phyloP scores from a whole-genome alignment of 2,329 filamentous ascomycete species.

The Aspergillus hortae region DNA sequence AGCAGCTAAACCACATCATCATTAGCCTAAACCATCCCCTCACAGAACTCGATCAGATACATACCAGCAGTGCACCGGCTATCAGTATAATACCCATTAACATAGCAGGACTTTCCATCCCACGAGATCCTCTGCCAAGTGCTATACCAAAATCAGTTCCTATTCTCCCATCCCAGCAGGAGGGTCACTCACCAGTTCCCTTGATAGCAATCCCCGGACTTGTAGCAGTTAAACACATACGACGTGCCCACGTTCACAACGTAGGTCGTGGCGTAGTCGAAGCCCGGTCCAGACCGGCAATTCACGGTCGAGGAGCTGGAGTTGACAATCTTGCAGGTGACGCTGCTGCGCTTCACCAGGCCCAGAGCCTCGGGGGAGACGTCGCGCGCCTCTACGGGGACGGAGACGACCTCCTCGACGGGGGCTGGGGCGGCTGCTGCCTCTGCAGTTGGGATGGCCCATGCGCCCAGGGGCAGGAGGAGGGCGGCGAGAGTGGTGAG shows the following conservation, averaged over 20 bases:
- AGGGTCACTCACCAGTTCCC: background rate
- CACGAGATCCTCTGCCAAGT: constrained; percentile 5
- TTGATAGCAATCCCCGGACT: background rate
- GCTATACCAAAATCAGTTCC: background rate
- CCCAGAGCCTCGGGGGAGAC: constrained; percentile 1
- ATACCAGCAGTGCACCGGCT: constrained; percentile 5
- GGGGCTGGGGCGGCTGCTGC: background rate
- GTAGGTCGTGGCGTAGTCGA: background rate
- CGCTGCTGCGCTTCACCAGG: constrained; percentile 1
- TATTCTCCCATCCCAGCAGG: background rate
- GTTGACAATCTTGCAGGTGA: constrained; percentile 5
- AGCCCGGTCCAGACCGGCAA: constrained; percentile 5
- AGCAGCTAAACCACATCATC: background rate
- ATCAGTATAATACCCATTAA: constrained; percentile 7
- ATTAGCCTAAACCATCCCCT: background rate
- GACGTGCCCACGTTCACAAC: background rate
- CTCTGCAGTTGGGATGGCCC: constrained; percentile 2
- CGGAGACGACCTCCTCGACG: too few species aligned
- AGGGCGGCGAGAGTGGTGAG: background rate
- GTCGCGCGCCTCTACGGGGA: background rate
- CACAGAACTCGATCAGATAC: background rate
- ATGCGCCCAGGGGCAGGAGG: background rate
- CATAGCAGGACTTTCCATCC: constrained; percentile 4
- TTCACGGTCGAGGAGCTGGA: background rate
- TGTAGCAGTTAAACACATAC: background rate